phyloP scores from a whole-genome alignment of 2,329 filamentous ascomycete genomes.

The Colletotrichum salicis region DNA sequence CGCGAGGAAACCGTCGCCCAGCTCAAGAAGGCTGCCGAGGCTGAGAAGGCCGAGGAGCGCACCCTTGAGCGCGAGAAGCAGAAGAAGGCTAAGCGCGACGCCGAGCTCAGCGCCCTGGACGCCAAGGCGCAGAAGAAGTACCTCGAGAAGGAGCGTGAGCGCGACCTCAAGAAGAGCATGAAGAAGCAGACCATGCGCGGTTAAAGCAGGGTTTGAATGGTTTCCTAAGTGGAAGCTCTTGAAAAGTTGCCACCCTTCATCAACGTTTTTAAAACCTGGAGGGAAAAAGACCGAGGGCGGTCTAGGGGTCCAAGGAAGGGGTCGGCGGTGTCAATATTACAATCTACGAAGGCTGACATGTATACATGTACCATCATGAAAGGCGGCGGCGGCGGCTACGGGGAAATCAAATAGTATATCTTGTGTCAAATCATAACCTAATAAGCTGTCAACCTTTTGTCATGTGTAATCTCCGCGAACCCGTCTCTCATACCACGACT shows the following conservation, averaged over 20 bases:
- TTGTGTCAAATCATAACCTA: slow-evolving; percentile 24
- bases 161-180: slow-evolving; percentile 68
- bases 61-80: slow-evolving; percentile 76
- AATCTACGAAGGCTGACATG: slow-evolving; percentile 16
- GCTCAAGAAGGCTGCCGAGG: slow-evolving; percentile 83
- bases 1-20: slow-evolving; percentile 84
- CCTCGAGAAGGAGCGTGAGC: slow-evolving; percentile 82
- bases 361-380: slow-evolving; percentile 28
- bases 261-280: background rate
- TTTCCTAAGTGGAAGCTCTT: background rate
- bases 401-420: slow-evolving; percentile 19
- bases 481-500: background rate
- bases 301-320: background rate
- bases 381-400: background rate
- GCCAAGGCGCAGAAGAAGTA: slow-evolving; percentile 89
- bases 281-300: background rate
- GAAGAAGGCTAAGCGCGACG: slow-evolving; percentile 91
- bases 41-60: slow-evolving; percentile 82
- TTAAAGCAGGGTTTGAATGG: slow-evolving; percentile 41
- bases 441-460: slow-evolving; percentile 6
- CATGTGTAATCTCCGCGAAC: background rate
- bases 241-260: slow-evolving; percentile 4
- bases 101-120: slow-evolving; percentile 78
- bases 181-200: slow-evolving; percentile 66
- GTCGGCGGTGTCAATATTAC: slow-evolving; percentile 24